These are phyloP conservation scores for Globisporangium abappressorium DNA, from an alignment of 352 stramenopile species.

Conservation along the genomic window DNA sequence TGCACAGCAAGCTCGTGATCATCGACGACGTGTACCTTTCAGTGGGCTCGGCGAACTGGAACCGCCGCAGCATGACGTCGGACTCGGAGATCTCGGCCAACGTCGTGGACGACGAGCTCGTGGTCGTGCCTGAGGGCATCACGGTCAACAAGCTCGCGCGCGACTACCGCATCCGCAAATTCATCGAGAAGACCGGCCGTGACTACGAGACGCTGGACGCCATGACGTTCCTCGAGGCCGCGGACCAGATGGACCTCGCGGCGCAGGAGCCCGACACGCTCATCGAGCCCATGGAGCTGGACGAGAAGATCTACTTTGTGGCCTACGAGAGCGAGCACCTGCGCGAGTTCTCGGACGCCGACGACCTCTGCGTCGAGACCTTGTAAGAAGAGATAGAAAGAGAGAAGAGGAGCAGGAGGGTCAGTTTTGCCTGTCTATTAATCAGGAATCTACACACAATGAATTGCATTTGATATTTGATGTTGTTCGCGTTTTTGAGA, in stretches of 20 bases:
- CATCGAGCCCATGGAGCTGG: slow-evolving; percentile 28
- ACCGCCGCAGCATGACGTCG: slow-evolving; percentile 55
- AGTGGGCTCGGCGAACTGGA: slow-evolving; percentile 57
- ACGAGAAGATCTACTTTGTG: slow-evolving; percentile 22
- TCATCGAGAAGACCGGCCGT: slow-evolving; percentile 45
- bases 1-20: slow-evolving; percentile 52
- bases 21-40: slow-evolving; percentile 12
- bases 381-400: neutral
- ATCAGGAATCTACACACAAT: neutral
- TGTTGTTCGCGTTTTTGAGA: no score
- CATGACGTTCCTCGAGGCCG: slow-evolving; percentile 42
- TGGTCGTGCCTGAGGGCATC: slow-evolving; percentile 27
- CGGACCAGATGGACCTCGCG: slow-evolving; percentile 31
- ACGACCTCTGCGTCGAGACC: slow-evolving; percentile 15
- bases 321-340: slow-evolving; percentile 17
- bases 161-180: slow-evolving; percentile 57
- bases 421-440: neutral
- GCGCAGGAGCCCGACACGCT: slow-evolving; percentile 20
- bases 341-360: slow-evolving; percentile 18
- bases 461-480: no score
- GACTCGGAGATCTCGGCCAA: slow-evolving; percentile 57
- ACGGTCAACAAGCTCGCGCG: slow-evolving; percentile 35
- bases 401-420: neutral
- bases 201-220: slow-evolving; percentile 35
- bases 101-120: slow-evolving; percentile 37